A percentile compares a stretch with the other conserved stretches of the same genome.
phyloP scores from a whole-genome alignment of 331 rosid species.

The Malus hybrid region DNA sequence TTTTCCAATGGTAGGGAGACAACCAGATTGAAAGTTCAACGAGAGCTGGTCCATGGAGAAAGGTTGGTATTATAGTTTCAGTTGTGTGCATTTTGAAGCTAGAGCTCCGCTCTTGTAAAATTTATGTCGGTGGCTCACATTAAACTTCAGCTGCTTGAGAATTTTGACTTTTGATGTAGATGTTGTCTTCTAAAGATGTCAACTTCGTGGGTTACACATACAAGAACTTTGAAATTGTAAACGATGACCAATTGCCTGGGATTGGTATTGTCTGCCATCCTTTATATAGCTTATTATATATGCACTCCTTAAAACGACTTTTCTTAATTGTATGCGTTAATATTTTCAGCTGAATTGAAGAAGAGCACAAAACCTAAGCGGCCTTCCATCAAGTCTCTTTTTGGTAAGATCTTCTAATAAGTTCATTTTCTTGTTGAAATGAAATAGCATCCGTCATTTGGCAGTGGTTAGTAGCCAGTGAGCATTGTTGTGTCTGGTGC shows the following conservation, averaged over 20 bases:
- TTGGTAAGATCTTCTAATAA: conserved; percentile 43
- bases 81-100: conserved; percentile 6
- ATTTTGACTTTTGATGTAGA: conserved; percentile 32
- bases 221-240: conserved; percentile 86
- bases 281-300: conserved; percentile 5
- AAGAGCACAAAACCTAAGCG: conserved; percentile 78
- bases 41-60: conserved; percentile 96
- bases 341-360: conserved; percentile 80
- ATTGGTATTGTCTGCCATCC: conserved; percentile 48
- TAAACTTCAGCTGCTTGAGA: conserved; percentile 6
- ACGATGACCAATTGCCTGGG: conserved; percentile 80
- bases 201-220: conserved; percentile 96
- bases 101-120: neutral
- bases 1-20: conserved; percentile 42
- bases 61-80: conserved; percentile 52
- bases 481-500: too few relatives aligned
- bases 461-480: too few relatives aligned
- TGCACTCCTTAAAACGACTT: neutral
- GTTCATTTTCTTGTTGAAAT: neutral
- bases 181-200: conserved; percentile 69
- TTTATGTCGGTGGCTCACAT: neutral
- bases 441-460: neutral
- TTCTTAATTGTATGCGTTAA: conserved; percentile 3
- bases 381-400: conserved; percentile 86
- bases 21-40: conserved; percentile 62